Conservation (phyloP, 805 yeast species). For the Ogataea minuta region DNA sequence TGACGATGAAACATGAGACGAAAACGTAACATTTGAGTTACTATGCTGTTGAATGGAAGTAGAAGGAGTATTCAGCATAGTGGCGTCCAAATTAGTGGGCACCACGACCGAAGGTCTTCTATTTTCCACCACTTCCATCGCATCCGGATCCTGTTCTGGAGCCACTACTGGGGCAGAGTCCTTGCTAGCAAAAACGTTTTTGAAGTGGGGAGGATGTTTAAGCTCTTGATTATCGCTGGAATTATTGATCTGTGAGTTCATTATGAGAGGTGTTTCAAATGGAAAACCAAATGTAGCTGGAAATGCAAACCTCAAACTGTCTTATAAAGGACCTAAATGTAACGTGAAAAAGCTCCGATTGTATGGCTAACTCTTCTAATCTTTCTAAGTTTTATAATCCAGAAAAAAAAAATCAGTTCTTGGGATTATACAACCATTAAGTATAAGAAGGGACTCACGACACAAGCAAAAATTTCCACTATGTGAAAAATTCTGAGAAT, state of each 20-base stretch:
- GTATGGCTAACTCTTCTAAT: conserved; percentile 5
- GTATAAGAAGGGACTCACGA: not conserved
- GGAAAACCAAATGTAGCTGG: not conserved
- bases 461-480: conserved; percentile 8
- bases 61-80: conserved; percentile 19
- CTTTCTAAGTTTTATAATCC: conserved; percentile 4
- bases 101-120: conserved; percentile 31
- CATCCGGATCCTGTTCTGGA: conserved; percentile 13
- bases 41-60: conserved; percentile 10
- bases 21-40: conserved; percentile 15
- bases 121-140: conserved; percentile 27
- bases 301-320: conserved; percentile 1
- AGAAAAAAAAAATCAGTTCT: conserved; percentile 11
- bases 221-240: conserved; percentile 38
- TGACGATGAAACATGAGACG: conserved; percentile 13
- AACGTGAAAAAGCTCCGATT: conserved; percentile 2
- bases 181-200: conserved; percentile 32
- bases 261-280: conserved; percentile 16
- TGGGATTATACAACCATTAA: conserved; percentile 9
- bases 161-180: conserved; percentile 15
- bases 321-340: not conserved
- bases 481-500: conserved; percentile 1
- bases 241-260: conserved; percentile 41
- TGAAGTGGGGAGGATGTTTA: conserved; percentile 31
- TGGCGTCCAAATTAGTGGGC: conserved; percentile 22